Evolutionary conservation across 83 land plant species (phyloP), one percentile per base, ranked within the genome.

Genomic region (Picea abies): DNA sequence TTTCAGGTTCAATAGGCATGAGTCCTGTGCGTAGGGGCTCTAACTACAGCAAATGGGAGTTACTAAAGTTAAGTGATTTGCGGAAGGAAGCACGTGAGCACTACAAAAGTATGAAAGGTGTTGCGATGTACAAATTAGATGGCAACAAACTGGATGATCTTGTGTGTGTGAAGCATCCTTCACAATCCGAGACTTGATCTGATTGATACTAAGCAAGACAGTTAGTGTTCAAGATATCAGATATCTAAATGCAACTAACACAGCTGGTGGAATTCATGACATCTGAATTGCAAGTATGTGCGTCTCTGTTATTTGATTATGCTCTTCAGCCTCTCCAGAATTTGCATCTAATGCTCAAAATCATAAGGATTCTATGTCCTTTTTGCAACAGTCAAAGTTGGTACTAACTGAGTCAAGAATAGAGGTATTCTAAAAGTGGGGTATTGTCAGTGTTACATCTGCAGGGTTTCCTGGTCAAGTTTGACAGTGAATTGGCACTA

Each of bases 91-190:
- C 99, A 41, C 95, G 82, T 39, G 90, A 87, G 16, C 95, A 93
- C 70, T 88, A 90, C 61, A 58, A 62, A 60, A 89, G 88, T 63
- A 90, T 93, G 93, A 87, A 89, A 78, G 94, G 96, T 41, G 91
- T 90, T 19, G 86, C 94, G 5, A 79, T 95, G 61, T 97, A 97
- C 84, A 97, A 97, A 83, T 87, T 97, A 85, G 99, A 97, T 84
- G 99, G 99, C 64, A 97, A 97, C 62, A 97, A 90, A 82, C 86
- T 97, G 79, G 98, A 97, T 47, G 98, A 93, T 85, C 86, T 97
- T 56, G 93, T 97, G 1, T 97, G 99, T 83, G 92, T 95, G 56
- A 93, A 83, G 86, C 98, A 94, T 81, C 35, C 56, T n/a, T 41
- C 22, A 76, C 26, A 69, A 14, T 41, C 67, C 79, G 81, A 56